Conservation (phyloP, 208 protist species). For the Acanthamoeba lenticulata region DNA sequence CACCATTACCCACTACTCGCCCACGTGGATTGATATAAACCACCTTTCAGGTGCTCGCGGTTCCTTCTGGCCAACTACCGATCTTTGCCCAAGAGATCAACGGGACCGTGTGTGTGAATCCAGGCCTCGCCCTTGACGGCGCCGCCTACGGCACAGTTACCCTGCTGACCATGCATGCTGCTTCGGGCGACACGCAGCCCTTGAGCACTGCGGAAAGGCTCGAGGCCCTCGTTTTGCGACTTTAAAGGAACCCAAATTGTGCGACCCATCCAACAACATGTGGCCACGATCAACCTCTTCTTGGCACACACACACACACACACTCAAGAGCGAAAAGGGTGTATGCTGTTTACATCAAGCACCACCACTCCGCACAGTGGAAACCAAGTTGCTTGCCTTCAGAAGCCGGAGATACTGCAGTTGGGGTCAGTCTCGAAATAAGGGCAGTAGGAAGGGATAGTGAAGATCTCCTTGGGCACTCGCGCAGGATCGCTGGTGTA, state of each 20-base stretch:
- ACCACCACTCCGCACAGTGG: too few relatives aligned
- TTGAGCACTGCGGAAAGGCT: neutral
- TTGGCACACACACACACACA: too few relatives aligned
- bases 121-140: neutral
- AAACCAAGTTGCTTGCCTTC: too few relatives aligned
- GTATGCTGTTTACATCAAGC: too few relatives aligned
- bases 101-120: neutral
- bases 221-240: neutral
- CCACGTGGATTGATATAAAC: too few relatives aligned
- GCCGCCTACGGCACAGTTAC: neutral
- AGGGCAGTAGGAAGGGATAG: constrained; percentile 14
- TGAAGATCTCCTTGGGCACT: neutral
- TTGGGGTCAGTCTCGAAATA: constrained; percentile 45
- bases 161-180: neutral
- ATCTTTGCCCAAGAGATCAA: neutral
- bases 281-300: too few relatives aligned
- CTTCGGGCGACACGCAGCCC: neutral
- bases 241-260: neutral
- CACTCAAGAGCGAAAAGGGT: too few relatives aligned
- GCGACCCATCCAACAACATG: too few relatives aligned
- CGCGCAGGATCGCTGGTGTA: constrained; percentile 20
- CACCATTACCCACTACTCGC: too few relatives aligned
- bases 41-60: neutral
- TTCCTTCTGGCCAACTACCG: neutral
- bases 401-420: constrained; percentile 43